Conservation (phyloP, 2,329 filamentous ascomycete genomes). For the Pestalotiopsis sp. region DNA sequence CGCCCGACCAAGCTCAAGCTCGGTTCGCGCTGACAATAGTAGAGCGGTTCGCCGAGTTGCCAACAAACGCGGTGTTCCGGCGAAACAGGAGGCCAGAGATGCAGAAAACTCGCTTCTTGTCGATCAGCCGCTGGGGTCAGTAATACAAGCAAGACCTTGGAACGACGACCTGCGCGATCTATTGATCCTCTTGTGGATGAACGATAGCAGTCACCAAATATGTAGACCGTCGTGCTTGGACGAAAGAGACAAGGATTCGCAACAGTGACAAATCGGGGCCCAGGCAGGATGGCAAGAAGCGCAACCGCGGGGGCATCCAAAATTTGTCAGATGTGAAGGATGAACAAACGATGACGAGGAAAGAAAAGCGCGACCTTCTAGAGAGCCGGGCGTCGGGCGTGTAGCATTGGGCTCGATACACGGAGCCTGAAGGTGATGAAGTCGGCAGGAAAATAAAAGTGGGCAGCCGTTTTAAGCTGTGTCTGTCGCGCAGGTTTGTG, state of each 20-base stretch:
- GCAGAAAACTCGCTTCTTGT: neutral
- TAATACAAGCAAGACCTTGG: neutral
- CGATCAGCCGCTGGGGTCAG: neutral
- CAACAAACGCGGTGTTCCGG: neutral
- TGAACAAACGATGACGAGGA: neutral
- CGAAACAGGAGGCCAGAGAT: neutral
- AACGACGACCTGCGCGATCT: neutral
- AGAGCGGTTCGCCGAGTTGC: neutral
- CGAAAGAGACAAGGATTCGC: neutral
- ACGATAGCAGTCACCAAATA: neutral
- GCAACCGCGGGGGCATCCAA: neutral
- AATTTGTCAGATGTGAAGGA: neutral
- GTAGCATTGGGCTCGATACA: neutral
- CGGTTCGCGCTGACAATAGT: neutral
- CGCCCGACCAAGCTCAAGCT: neutral
- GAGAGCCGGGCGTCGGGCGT: neutral
- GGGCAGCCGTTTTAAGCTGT: neutral
- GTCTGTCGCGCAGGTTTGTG: neutral
- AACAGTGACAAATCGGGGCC: neutral
- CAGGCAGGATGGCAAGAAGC: neutral
- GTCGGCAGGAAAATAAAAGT: neutral
- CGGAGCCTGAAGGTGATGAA: slow-evolving; percentile 1
- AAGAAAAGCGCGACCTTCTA: neutral
- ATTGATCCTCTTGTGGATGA: neutral
- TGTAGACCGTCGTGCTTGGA: neutral